phyloP scores from a whole-genome alignment of 1,284 basidiomycete species.

The Cystobasidium pallidum region DNA sequence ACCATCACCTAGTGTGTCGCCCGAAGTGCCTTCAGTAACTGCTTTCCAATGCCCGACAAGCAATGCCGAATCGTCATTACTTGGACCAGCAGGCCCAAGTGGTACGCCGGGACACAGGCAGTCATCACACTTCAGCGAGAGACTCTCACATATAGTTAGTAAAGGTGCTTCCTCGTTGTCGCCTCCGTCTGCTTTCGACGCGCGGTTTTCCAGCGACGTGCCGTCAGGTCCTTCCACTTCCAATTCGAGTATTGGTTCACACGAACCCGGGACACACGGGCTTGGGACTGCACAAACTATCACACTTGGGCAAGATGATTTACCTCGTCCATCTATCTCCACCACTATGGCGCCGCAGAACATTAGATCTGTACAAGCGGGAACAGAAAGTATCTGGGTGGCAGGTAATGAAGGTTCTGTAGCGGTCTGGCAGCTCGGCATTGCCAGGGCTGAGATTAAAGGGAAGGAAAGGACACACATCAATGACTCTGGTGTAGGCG shows the following conservation, averaged over 20 bases:
- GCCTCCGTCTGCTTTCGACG: background rate
- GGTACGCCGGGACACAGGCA: background rate
- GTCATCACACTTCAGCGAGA: background rate
- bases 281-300: background rate
- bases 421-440: slow-evolving; percentile 45
- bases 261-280: background rate
- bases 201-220: background rate
- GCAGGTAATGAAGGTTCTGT: slow-evolving; percentile 45
- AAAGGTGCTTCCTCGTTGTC: slow-evolving; percentile 9
- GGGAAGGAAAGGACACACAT: slow-evolving; percentile 16
- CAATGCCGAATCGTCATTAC: slow-evolving; percentile 4
- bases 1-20: slow-evolving; percentile 1
- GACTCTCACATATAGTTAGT: slow-evolving; percentile 42
- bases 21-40: background rate
- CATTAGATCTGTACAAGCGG: slow-evolving; percentile 45
- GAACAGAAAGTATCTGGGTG: slow-evolving; percentile 44
- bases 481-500: background rate
- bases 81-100: background rate
- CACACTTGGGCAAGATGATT: background rate
- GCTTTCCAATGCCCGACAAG: slow-evolving; percentile 2
- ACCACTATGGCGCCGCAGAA: background rate
- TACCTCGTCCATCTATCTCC: background rate
- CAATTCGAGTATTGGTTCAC: slow-evolving; percentile 4
- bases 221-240: slow-evolving; percentile 22
- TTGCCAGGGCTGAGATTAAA: slow-evolving; percentile 1